phyloP scores from a whole-genome alignment of 768 basidiomycete genomes.

The Vararia minispora region DNA sequence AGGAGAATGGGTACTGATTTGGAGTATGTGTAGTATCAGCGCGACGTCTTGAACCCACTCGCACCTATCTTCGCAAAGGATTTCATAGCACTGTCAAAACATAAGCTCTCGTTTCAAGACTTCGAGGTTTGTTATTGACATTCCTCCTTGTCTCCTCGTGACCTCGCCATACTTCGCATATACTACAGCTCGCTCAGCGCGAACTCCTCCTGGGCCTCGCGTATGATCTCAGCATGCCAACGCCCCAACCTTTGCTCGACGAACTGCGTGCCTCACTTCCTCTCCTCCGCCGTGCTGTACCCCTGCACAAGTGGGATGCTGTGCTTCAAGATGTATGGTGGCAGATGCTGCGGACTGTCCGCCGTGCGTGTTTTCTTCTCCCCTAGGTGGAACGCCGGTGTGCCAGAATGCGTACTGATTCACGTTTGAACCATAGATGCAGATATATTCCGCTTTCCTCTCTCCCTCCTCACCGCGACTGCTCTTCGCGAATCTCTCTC shows the following conservation, averaged over 20 bases:
- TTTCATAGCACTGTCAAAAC: constrained; percentile 10
- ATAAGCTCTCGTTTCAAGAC: constrained; percentile 7
- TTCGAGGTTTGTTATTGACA: constrained; percentile 12
- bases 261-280: constrained; percentile 8
- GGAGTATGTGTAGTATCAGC: constrained; percentile 6
- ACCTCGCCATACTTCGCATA: neutral
- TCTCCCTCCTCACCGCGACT: constrained; percentile 11
- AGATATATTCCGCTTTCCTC: constrained; percentile 6
- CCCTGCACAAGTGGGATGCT: constrained; percentile 2
- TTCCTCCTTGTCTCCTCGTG: neutral
- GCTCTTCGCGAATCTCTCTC: constrained; percentile 5
- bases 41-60: constrained; percentile 8
- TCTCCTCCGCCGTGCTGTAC: constrained; percentile 3
- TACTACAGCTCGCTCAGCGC: constrained; percentile 6
- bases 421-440: constrained; percentile 4
- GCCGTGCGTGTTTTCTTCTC: constrained; percentile 3
- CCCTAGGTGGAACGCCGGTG: too few species aligned
- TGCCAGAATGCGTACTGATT: too few species aligned
- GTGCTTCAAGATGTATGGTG: constrained; percentile 8
- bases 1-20: neutral
- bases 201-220: constrained; percentile 8
- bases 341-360: constrained; percentile 7
- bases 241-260: constrained; percentile 10
- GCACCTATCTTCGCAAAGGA: constrained; percentile 9
- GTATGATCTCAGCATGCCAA: constrained; percentile 8